Conservation (phyloP, 495 filamentous ascomycete genomes). For the Aspergillus taichungensis region DNA sequence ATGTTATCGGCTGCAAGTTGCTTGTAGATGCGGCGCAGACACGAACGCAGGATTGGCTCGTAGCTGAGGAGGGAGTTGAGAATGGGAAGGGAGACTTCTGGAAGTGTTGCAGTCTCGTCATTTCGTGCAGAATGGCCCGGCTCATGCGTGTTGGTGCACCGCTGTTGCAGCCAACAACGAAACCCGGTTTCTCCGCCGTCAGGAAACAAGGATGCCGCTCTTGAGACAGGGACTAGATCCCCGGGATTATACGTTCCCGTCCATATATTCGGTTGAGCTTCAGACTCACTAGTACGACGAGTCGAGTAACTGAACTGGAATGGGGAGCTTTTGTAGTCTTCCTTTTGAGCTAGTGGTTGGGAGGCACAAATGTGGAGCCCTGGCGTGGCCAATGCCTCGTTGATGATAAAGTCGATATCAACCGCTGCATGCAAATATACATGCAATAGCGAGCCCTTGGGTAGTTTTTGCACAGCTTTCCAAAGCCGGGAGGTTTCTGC, state of each 20-base stretch:
- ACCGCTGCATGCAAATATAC: slow-evolving; percentile 87
- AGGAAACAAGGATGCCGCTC: slow-evolving; percentile 67
- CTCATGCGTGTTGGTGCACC: slow-evolving; percentile 64
- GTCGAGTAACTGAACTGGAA: slow-evolving; percentile 45
- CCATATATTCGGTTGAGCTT: slow-evolving; percentile 48
- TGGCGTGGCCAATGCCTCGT: slow-evolving; percentile 57
- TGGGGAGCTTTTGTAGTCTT: slow-evolving; percentile 37
- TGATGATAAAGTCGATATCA: slow-evolving; percentile 69
- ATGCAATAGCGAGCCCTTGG: slow-evolving; percentile 84
- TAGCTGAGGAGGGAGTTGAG: slow-evolving; percentile 71
- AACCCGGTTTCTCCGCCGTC: slow-evolving; percentile 61
- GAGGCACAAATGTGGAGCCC: slow-evolving; percentile 64
- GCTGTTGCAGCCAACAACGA: slow-evolving; percentile 63
- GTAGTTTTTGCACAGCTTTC: slow-evolving; percentile 76
- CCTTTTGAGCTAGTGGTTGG: slow-evolving; percentile 37
- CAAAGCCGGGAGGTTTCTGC: slow-evolving; percentile 51
- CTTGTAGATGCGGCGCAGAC: slow-evolving; percentile 56
- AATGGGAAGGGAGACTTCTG: slow-evolving; percentile 65
- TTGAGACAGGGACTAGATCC: slow-evolving; percentile 47
- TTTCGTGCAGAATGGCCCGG: slow-evolving; percentile 57
- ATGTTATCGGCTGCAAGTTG: slow-evolving; percentile 69
- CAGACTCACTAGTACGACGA: slow-evolving; percentile 4
- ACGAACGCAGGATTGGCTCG: slow-evolving; percentile 81
- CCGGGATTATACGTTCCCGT: slow-evolving; percentile 45
- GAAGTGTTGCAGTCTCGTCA: slow-evolving; percentile 70